phyloP scores from a whole-genome alignment of 2,329 filamentous ascomycete genomes.

The Zymoseptoria passerinii region DNA sequence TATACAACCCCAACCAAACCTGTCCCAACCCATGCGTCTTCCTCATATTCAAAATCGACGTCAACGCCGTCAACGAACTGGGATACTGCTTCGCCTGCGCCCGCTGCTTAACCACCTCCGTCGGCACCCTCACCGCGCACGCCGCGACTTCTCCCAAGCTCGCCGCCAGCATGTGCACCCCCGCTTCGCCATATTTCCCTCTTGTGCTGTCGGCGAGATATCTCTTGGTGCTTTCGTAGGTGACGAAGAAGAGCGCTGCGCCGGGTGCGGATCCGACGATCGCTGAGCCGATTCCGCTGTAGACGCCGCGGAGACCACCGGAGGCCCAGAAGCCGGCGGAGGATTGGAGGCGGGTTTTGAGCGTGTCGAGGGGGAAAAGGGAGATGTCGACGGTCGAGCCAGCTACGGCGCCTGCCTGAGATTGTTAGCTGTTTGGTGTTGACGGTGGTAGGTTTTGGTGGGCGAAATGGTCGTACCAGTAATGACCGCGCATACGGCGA shows the following conservation, averaged over 20 bases:
- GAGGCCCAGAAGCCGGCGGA: slow-evolving; percentile 66
- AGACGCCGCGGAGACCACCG: slow-evolving; percentile 85
- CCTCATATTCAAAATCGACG: slow-evolving; percentile 52
- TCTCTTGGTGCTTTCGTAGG: slow-evolving; percentile 26
- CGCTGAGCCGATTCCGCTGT: slow-evolving; percentile 82
- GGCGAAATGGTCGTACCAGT: neutral
- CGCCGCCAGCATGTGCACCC: slow-evolving; percentile 72
- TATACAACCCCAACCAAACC: slow-evolving; percentile 78
- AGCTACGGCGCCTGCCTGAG: slow-evolving; percentile 74
- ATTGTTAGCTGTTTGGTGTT: slow-evolving; percentile 6
- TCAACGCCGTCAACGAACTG: slow-evolving; percentile 57
- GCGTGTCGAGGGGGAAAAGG: slow-evolving; percentile 94
- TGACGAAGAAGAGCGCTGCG: slow-evolving; percentile 83
- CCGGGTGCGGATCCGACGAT: slow-evolving; percentile 87
- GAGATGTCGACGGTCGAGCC: slow-evolving; percentile 95
- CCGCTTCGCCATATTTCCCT: slow-evolving; percentile 24
- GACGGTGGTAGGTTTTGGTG: neutral
- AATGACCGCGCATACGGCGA: neutral
- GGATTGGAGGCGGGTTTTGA: slow-evolving; percentile 95
- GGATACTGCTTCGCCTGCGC: slow-evolving; percentile 82
- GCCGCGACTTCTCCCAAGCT: slow-evolving; percentile 83
- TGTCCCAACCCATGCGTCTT: slow-evolving; percentile 37
- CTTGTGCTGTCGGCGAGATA: slow-evolving; percentile 3
- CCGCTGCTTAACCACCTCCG: slow-evolving; percentile 93
- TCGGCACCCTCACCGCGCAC: slow-evolving; percentile 85